phyloP scores from a whole-genome alignment of 371 early-diverging fungal species.

The Apophysomyces sp. region DNA sequence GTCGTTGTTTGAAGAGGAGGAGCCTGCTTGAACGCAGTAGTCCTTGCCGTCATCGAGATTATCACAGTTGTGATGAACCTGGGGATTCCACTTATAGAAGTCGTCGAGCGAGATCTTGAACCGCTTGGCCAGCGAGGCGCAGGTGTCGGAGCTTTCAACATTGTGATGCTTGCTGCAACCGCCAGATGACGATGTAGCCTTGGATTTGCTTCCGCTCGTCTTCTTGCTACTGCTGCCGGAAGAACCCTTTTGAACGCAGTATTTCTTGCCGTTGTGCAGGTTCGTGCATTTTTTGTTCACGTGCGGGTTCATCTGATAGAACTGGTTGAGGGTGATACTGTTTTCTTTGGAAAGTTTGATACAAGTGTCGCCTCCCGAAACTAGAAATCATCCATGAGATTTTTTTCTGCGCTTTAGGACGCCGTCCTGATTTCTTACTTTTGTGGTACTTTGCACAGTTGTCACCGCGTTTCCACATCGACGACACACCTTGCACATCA shows the following conservation, averaged over 20 bases:
- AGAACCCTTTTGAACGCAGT: slow-evolving; percentile 33
- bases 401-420: slow-evolving; percentile 1
- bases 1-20: background rate
- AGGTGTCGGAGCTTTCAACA: slow-evolving; percentile 24
- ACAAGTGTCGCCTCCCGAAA: slow-evolving; percentile 33
- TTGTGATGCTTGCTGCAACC: slow-evolving; percentile 18
- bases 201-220: background rate
- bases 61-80: slow-evolving; percentile 27
- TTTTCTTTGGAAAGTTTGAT: slow-evolving; percentile 26
- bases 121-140: slow-evolving; percentile 22
- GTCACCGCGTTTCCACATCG: slow-evolving; percentile 25
- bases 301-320: slow-evolving; percentile 33
- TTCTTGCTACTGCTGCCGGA: background rate
- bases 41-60: slow-evolving; percentile 26
- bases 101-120: slow-evolving; percentile 23
- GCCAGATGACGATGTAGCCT: slow-evolving; percentile 9
- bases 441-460: slow-evolving; percentile 24
- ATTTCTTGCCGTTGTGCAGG: slow-evolving; percentile 37
- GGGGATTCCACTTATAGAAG: slow-evolving; percentile 26
- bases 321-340: slow-evolving; percentile 16
- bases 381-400: slow-evolving; percentile 12
- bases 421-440: slow-evolving; percentile 11
- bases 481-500: background rate
- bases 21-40: slow-evolving; percentile 19
- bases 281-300: slow-evolving; percentile 41